Percentiles rank a stretch among this genome's conserved stretches.
Evolutionary conservation across 2,329 filamentous ascomycete genomes (phyloP).

Genomic region (Diaporthe citri): DNA sequence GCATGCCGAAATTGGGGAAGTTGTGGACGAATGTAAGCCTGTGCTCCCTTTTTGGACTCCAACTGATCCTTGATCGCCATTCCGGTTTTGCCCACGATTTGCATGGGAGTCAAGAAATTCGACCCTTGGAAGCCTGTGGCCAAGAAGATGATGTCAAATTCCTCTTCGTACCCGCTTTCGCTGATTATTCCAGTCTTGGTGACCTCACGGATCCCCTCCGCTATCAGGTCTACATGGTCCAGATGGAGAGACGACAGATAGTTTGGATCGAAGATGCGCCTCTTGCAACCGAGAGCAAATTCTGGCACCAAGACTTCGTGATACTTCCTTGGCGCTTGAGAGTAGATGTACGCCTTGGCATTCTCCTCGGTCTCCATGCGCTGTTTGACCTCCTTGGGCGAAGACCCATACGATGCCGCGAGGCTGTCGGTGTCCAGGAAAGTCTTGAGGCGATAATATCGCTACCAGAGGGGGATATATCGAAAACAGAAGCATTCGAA

Average conservation of each 20-base stretch:
- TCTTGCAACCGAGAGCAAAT: conserved; percentile 52
- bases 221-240: conserved; percentile 48
- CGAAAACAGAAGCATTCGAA: conserved; percentile 44
- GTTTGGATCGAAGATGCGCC: conserved; percentile 51
- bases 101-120: conserved; percentile 46
- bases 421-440: conserved; percentile 41
- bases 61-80: conserved; percentile 46
- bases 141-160: conserved; percentile 47
- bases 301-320: conserved; percentile 46
- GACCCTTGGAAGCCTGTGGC: conserved; percentile 47
- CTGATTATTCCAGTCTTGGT: conserved; percentile 47
- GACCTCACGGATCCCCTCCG: conserved; percentile 44
- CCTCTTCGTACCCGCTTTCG: conserved; percentile 39
- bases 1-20: conserved; percentile 49
- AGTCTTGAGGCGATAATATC: conserved; percentile 38
- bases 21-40: conserved; percentile 49
- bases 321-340: conserved; percentile 46
- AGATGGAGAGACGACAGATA: conserved; percentile 49
- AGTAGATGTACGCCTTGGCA: conserved; percentile 45
- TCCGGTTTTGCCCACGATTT: conserved; percentile 45
- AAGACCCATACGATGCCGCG: not conserved
- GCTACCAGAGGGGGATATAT: conserved; percentile 43
- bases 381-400: not conserved
- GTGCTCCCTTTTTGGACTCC: conserved; percentile 45
- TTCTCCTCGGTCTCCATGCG: conserved; percentile 8